Conservation (phyloP, 768 basidiomycete species). For the Clitopilus passeckerianus region DNA sequence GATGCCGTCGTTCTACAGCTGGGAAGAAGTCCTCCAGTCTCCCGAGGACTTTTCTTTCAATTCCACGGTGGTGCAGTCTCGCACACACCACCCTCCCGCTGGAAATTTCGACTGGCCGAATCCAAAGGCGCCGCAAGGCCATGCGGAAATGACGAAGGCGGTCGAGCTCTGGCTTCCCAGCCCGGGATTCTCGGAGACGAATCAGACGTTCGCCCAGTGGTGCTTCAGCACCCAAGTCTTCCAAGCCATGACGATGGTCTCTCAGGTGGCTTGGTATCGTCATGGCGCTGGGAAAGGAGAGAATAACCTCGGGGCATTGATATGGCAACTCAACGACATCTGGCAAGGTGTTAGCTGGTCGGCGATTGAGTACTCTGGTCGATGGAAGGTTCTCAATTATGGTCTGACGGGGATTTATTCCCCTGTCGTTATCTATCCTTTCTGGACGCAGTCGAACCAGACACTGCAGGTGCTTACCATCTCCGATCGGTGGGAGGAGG, state of each 20-base stretch:
- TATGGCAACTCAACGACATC: conserved; percentile 60
- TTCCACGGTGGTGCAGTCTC: conserved; percentile 49
- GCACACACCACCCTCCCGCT: conserved; percentile 54
- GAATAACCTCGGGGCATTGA: conserved; percentile 53
- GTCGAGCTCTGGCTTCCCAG: conserved; percentile 55
- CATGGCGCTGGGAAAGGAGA: conserved; percentile 52
- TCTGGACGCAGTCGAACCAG: conserved; percentile 47
- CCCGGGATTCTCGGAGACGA: conserved; percentile 37
- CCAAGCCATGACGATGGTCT: conserved; percentile 55
- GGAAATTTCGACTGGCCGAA: conserved; percentile 49
- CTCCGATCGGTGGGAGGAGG: conserved; percentile 45
- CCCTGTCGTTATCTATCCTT: conserved; percentile 49
- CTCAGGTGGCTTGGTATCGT: conserved; percentile 54
- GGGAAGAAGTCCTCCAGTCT: conserved; percentile 49
- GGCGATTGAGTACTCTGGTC: conserved; percentile 49
- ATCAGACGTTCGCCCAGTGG: conserved; percentile 61
- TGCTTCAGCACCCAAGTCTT: conserved; percentile 60
- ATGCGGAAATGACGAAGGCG: conserved; percentile 45
- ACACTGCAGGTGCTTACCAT: conserved; percentile 44
- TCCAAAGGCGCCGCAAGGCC: conserved; percentile 48
- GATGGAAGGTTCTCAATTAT: conserved; percentile 59
- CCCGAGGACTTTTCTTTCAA: conserved; percentile 54
- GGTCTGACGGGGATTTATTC: conserved; percentile 39
- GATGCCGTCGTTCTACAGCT: conserved; percentile 58
- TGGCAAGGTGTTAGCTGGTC: conserved; percentile 59